A percentile compares a stretch with the other conserved stretches of the same genome.
Conservation (phyloP, 2,329 filamentous ascomycete species). For the Xylaria multiplex region DNA sequence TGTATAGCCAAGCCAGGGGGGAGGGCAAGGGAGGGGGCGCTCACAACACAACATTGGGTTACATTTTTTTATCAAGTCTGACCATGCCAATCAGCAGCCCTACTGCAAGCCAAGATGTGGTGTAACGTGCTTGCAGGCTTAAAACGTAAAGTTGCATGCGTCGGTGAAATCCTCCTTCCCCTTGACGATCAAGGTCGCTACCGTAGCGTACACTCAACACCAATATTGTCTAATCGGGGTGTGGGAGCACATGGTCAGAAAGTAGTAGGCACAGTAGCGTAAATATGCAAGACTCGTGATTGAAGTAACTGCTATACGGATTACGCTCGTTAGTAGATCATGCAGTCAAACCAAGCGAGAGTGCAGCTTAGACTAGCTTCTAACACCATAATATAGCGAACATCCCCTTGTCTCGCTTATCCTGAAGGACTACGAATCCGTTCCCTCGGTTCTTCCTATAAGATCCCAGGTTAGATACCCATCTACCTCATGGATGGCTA, state of each 20-base stretch:
- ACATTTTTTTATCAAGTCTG: constrained; percentile 25
- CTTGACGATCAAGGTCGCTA: constrained; percentile 22
- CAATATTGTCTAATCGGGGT: constrained; percentile 10
- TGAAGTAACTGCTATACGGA: constrained; percentile 6
- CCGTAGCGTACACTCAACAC: constrained; percentile 4
- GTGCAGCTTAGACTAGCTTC: constrained; percentile 21
- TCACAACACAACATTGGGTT: constrained; percentile 22
- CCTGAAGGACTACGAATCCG: constrained; percentile 25
- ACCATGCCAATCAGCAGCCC: constrained; percentile 33
- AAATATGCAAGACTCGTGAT: constrained; percentile 10
- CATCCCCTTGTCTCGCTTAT: constrained; percentile 16
- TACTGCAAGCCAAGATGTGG: constrained; percentile 26
- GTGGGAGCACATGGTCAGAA: constrained; percentile 15
- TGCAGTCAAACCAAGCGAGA: constrained; percentile 20
- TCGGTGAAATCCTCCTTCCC: constrained; percentile 29
- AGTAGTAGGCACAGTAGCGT: not conserved
- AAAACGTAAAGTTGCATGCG: constrained; percentile 35
- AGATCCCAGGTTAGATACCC: constrained; percentile 13
- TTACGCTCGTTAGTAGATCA: constrained; percentile 5
- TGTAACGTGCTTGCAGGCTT: constrained; percentile 36
- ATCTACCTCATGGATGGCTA: not conserved
- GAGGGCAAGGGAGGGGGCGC: not conserved
- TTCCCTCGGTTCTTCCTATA: constrained; percentile 25
- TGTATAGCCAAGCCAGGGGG: not conserved
- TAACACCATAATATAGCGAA: constrained; percentile 10